Conservation (phyloP, 148 eudicot genomes). For the Amaranthus hypochondriacus region DNA sequence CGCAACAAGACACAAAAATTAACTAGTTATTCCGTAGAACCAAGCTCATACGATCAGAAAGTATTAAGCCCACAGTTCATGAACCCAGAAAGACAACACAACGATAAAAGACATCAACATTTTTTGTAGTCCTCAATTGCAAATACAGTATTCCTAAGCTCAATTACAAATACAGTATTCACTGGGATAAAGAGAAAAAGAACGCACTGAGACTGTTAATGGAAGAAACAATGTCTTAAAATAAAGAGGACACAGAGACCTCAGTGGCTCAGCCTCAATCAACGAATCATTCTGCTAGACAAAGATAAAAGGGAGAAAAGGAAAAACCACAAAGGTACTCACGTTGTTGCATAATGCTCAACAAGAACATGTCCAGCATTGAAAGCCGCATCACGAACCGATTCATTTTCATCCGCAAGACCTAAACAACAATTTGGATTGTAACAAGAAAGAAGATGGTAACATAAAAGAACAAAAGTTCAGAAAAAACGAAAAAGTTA, state of each 20-base stretch:
- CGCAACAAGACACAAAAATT: neutral
- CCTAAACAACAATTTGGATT: constrained; percentile 36
- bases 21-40: neutral
- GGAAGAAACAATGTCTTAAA: too few species aligned
- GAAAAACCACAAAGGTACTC: constrained; percentile 21
- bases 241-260: too few species aligned
- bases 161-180: too few species aligned
- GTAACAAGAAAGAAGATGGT: neutral
- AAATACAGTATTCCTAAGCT: too few species aligned
- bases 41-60: neutral
- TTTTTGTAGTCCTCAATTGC: too few species aligned
- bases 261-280: too few species aligned
- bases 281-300: neutral
- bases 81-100: too few species aligned
- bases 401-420: constrained; percentile 98
- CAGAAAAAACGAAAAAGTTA: neutral
- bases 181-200: too few species aligned
- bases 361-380: constrained; percentile 97
- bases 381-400: constrained; percentile 97
- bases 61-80: too few species aligned
- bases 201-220: too few species aligned
- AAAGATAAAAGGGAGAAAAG: neutral
- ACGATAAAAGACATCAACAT: too few species aligned
- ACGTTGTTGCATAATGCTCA: constrained; percentile 97
- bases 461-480: neutral